These are phyloP conservation scores for Eucalyptus marginata DNA, from an alignment of 345 rosid genomes.

Conservation along the genomic window DNA sequence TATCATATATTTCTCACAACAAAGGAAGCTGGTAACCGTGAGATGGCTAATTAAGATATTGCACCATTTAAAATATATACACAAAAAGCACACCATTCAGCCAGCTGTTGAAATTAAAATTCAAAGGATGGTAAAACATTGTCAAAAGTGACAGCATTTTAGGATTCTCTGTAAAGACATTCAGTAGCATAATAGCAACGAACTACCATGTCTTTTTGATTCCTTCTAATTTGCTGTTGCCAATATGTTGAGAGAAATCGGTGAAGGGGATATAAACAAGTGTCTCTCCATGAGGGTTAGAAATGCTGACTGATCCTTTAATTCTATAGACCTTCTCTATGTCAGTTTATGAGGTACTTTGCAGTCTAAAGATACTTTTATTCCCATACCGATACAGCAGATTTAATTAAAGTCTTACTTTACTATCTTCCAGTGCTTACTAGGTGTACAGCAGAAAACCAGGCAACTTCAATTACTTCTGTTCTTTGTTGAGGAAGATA, in stretches of 20 bases:
- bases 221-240: background rate
- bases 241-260: background rate
- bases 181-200: background rate
- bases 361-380: background rate
- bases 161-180: background rate
- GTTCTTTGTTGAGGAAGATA: background rate
- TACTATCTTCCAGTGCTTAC: background rate
- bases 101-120: background rate
- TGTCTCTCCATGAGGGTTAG: background rate
- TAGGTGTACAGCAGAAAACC: background rate
- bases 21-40: background rate
- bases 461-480: background rate
- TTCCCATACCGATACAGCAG: background rate
- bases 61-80: background rate
- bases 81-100: background rate
- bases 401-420: background rate
- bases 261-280: background rate
- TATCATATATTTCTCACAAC: background rate
- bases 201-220: background rate
- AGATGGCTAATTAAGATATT: background rate
- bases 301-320: background rate
- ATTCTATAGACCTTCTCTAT: background rate
- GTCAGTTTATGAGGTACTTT: background rate
- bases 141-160: background rate
- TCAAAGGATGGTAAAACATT: background rate